Evolutionary conservation across 164 flowering plant genomes (phyloP).

Genomic region (Piper betle): DNA sequence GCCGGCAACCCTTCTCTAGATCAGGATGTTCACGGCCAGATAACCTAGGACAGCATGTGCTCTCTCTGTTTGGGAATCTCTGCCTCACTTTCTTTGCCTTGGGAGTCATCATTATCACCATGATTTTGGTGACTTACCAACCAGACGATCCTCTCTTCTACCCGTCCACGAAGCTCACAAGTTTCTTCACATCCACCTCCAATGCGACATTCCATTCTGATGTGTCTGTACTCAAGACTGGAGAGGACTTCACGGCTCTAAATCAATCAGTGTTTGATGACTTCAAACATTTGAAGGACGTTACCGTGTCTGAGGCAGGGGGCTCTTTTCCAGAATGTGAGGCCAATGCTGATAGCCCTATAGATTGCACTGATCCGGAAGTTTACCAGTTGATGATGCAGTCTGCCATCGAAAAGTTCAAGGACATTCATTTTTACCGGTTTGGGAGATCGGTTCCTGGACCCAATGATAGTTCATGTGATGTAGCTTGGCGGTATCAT

Average conservation of each 20-base stretch:
- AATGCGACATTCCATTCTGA: constrained; percentile 76
- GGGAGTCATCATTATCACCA: constrained; percentile 71
- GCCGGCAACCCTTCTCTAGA: constrained; percentile 36
- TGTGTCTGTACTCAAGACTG: constrained; percentile 52
- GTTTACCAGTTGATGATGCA: constrained; percentile 78
- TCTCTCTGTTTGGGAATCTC: constrained; percentile 60
- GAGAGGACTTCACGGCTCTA: constrained; percentile 62
- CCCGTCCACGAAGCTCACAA: constrained; percentile 61
- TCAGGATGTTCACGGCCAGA: constrained; percentile 68
- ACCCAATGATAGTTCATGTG: constrained; percentile 47
- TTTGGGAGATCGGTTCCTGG: constrained; percentile 82
- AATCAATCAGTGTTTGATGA: constrained; percentile 44
- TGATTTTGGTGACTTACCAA: constrained; percentile 76
- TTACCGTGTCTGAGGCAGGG: constrained; percentile 10
- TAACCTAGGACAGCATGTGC: constrained; percentile 60
- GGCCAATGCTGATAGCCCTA: constrained; percentile 23
- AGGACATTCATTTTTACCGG: constrained; percentile 72
- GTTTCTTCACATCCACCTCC: constrained; percentile 52
- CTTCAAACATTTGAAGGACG: constrained; percentile 53
- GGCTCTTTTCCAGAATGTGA: constrained; percentile 21
- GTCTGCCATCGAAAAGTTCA: constrained; percentile 55
- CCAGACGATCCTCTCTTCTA: constrained; percentile 86
- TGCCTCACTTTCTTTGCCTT: constrained; percentile 60
- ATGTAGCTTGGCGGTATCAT: constrained; percentile 93
- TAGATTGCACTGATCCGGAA: constrained; percentile 66